These are phyloP conservation scores for Hypoxylon sp. DNA, from an alignment of 2,329 filamentous ascomycete genomes.

Conservation along the genomic window DNA sequence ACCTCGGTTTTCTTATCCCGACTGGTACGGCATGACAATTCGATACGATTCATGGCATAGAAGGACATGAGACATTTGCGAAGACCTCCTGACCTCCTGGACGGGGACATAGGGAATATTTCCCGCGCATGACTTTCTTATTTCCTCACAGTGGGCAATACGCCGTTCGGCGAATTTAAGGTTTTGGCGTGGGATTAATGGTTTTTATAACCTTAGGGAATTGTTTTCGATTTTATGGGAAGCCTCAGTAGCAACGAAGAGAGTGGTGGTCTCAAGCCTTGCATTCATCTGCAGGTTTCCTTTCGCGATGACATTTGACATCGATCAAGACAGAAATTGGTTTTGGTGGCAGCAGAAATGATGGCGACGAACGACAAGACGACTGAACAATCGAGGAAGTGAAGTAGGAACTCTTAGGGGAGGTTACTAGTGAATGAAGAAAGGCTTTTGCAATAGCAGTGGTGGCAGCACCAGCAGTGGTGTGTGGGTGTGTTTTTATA, in stretches of 20 bases:
- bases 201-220: constrained; percentile 29
- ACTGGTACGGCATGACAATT: constrained; percentile 40
- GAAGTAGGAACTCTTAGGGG: neutral
- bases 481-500: neutral
- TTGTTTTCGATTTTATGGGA: constrained; percentile 34
- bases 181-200: constrained; percentile 26
- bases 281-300: constrained; percentile 5
- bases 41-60: constrained; percentile 45
- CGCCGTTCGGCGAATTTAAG: constrained; percentile 25
- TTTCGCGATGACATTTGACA: constrained; percentile 6
- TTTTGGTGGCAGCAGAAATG: constrained; percentile 20
- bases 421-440: constrained; percentile 34
- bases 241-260: constrained; percentile 15
- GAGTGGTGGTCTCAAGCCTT: constrained; percentile 4
- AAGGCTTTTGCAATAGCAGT: constrained; percentile 40
- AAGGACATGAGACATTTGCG: constrained; percentile 42
- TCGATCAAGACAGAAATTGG: constrained; percentile 15
- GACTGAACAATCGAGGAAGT: constrained; percentile 6
- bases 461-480: constrained; percentile 14
- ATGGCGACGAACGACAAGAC: constrained; percentile 15
- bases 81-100: constrained; percentile 32
- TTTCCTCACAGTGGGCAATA: constrained; percentile 26
- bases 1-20: constrained; percentile 24
- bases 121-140: constrained; percentile 40
- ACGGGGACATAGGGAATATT: constrained; percentile 21